phyloP scores from a whole-genome alignment of 176 grass and related monocot species.

The Oryza meridionalis region DNA sequence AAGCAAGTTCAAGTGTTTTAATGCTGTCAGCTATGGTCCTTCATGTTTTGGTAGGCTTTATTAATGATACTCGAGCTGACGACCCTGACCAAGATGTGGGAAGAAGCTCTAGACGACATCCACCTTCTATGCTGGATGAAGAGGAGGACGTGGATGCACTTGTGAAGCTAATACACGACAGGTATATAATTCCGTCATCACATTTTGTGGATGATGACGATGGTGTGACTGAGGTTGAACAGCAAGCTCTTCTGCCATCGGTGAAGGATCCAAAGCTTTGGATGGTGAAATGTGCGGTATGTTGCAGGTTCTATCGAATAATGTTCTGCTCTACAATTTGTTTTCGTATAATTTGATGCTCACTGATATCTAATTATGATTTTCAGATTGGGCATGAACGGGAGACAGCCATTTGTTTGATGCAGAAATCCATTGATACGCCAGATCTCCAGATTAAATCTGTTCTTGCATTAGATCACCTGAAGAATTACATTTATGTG shows the following conservation, averaged over 20 bases:
- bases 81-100: conserved; percentile 41
- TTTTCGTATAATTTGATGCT: conserved; percentile 31
- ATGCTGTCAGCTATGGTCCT: background rate
- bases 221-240: conserved; percentile 68
- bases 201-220: conserved; percentile 59
- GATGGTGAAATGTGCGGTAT: conserved; percentile 96
- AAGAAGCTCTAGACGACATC: conserved; percentile 42
- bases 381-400: conserved; percentile 79
- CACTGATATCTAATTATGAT: conserved; percentile 33
- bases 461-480: conserved; percentile 69
- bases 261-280: conserved; percentile 95
- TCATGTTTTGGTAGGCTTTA: conserved; percentile 57
- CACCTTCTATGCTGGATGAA: conserved; percentile 45
- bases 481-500: conserved; percentile 89
- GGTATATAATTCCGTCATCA: conserved; percentile 32
- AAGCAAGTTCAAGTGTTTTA: background rate
- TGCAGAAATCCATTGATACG: conserved; percentile 86
- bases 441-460: conserved; percentile 70
- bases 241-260: conserved; percentile 88
- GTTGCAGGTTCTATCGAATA: conserved; percentile 20
- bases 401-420: conserved; percentile 67
- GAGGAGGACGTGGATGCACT: conserved; percentile 53
- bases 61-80: conserved; percentile 54
- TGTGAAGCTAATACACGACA: background rate
- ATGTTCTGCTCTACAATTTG: conserved; percentile 16